These are phyloP conservation scores for Dactylonectria estremocensis DNA, from an alignment of 2,329 filamentous ascomycete species.

Conservation along the genomic window DNA sequence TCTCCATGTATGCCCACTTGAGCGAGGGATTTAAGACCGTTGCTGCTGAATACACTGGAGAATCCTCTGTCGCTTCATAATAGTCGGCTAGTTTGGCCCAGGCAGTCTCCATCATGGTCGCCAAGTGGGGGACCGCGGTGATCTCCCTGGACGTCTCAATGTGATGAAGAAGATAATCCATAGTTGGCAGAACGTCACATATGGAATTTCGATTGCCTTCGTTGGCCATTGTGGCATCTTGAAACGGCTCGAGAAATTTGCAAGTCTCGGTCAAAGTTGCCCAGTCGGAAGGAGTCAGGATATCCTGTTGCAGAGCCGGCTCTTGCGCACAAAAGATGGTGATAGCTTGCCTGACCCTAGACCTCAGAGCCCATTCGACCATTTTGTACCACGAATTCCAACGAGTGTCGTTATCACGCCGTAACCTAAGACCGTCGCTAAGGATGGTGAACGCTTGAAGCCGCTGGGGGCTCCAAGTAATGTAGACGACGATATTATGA, in stretches of 20 bases:
- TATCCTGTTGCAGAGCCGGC: background rate
- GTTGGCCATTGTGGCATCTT: conserved; percentile 6
- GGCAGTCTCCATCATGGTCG: background rate
- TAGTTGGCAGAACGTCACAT: conserved; percentile 2
- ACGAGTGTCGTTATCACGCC: background rate
- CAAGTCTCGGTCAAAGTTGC: background rate
- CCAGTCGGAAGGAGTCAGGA: conserved; percentile 5
- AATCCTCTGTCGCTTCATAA: conserved; percentile 1
- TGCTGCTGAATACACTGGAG: conserved; percentile 3
- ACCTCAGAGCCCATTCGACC: background rate
- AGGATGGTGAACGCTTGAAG: background rate
- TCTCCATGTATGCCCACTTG: conserved; percentile 9
- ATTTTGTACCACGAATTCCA: conserved; percentile 3
- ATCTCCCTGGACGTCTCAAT: background rate
- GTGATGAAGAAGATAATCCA: conserved; percentile 3
- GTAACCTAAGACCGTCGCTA: background rate
- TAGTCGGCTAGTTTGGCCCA: conserved; percentile 5
- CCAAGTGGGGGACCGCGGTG: conserved; percentile 1
- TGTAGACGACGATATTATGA: conserved; percentile 4
- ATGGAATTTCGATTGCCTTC: background rate
- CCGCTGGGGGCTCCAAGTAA: background rate
- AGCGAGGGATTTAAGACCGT: background rate
- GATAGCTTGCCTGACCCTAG: background rate
- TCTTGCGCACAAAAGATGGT: conserved; percentile 8
- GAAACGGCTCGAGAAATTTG: conserved; percentile 11